These are phyloP conservation scores for Diaporthe vexans DNA, from an alignment of 2,329 filamentous ascomycete species.

Conservation along the genomic window DNA sequence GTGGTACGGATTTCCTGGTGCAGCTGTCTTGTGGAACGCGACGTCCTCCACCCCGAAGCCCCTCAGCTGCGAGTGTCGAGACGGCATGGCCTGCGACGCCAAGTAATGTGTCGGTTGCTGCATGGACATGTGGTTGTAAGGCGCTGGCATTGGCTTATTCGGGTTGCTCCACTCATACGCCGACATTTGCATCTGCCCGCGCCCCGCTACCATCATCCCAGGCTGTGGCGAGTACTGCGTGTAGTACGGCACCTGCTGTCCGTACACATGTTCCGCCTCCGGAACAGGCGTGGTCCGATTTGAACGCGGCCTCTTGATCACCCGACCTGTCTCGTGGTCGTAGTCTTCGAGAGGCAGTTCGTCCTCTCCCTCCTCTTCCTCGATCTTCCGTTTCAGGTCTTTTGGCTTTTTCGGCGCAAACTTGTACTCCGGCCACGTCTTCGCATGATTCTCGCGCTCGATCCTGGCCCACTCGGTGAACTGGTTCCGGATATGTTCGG, in stretches of 20 bases:
- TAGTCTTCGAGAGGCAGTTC: conserved; percentile 61
- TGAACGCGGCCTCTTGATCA: conserved; percentile 49
- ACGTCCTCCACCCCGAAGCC: conserved; percentile 48
- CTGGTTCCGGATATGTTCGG: conserved; percentile 77
- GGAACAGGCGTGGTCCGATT: conserved; percentile 49
- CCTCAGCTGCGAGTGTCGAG: conserved; percentile 45
- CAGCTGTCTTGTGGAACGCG: conserved; percentile 52
- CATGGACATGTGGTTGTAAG: conserved; percentile 51
- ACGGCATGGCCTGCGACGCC: conserved; percentile 47
- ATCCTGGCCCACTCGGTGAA: conserved; percentile 85
- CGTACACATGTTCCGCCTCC: conserved; percentile 50
- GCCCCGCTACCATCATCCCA: conserved; percentile 43
- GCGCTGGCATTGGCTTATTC: conserved; percentile 54
- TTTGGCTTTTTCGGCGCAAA: conserved; percentile 86
- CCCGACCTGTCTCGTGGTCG: conserved; percentile 55
- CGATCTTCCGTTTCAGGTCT: conserved; percentile 53
- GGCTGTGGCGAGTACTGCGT: conserved; percentile 43
- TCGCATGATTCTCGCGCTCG: conserved; percentile 87
- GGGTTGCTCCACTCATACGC: conserved; percentile 54
- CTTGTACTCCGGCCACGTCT: conserved; percentile 92
- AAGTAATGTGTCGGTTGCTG: conserved; percentile 38
- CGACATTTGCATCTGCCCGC: conserved; percentile 46
- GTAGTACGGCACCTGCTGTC: conserved; percentile 43
- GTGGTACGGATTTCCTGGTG: conserved; percentile 48
- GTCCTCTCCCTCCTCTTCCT: conserved; percentile 56